These are phyloP conservation scores for Penicillium sp. DNA, from an alignment of 2,329 filamentous ascomycete genomes.

Conservation along the genomic window DNA sequence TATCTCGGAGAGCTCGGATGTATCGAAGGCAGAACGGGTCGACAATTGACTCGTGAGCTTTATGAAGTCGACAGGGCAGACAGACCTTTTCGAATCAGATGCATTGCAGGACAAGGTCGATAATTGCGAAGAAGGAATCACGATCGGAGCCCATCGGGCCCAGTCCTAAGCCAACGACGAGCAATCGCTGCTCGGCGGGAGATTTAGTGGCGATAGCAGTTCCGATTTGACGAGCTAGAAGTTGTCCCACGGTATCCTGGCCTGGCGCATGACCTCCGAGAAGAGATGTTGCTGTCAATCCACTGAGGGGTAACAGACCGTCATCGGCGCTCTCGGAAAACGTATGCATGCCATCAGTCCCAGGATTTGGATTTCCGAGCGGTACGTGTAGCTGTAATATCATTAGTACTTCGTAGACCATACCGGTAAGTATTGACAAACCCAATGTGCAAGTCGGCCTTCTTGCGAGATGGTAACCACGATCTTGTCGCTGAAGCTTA, in stretches of 20 bases:
- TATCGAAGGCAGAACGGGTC: not conserved
- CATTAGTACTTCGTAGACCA: slow-evolving; percentile 5
- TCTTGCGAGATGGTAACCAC: slow-evolving; percentile 84
- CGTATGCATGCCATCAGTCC: slow-evolving; percentile 39
- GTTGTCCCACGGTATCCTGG: slow-evolving; percentile 79
- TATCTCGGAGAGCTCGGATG: not conserved
- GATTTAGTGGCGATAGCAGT: slow-evolving; percentile 72
- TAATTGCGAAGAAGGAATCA: slow-evolving; percentile 44
- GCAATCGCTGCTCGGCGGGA: slow-evolving; percentile 59
- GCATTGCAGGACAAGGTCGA: slow-evolving; percentile 46
- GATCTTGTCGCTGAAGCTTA: slow-evolving; percentile 86
- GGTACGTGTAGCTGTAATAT: slow-evolving; percentile 31
- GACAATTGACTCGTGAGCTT: not conserved
- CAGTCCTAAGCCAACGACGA: slow-evolving; percentile 61
- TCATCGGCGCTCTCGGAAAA: slow-evolving; percentile 49
- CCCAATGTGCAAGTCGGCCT: slow-evolving; percentile 88
- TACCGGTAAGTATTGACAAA: slow-evolving; percentile 44
- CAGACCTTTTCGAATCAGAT: slow-evolving; percentile 21
- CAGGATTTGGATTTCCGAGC: slow-evolving; percentile 35
- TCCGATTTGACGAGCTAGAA: slow-evolving; percentile 86
- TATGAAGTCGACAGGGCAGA: not conserved
- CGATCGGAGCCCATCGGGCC: slow-evolving; percentile 45
- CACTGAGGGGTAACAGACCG: slow-evolving; percentile 69
- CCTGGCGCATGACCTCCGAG: slow-evolving; percentile 78
- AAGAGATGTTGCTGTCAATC: slow-evolving; percentile 82